Conservation (phyloP, 2,329 filamentous ascomycete genomes). For the Leptographium galeiforme region DNA sequence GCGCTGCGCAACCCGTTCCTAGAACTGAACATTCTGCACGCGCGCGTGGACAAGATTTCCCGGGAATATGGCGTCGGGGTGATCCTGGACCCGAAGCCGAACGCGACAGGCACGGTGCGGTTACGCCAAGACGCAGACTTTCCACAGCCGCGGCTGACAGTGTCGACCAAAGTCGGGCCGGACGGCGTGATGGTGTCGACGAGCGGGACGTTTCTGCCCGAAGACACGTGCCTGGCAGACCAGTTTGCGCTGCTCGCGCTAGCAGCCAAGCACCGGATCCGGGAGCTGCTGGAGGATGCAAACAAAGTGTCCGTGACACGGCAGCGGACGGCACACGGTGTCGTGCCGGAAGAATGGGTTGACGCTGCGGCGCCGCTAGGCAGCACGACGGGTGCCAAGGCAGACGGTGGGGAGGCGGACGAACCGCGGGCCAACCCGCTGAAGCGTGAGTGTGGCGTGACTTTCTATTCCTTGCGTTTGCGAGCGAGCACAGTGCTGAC, state of each 20-base stretch:
- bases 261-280: slow-evolving; percentile 65
- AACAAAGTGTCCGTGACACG: slow-evolving; percentile 56
- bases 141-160: slow-evolving; percentile 37
- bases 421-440: slow-evolving; percentile 40
- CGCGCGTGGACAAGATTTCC: slow-evolving; percentile 43
- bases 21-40: slow-evolving; percentile 46
- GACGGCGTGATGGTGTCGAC: slow-evolving; percentile 50
- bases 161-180: slow-evolving; percentile 40
- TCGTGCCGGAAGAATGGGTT: slow-evolving; percentile 62
- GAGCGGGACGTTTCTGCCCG: slow-evolving; percentile 56
- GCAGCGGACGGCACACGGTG: slow-evolving; percentile 65
- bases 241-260: slow-evolving; percentile 74
- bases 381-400: slow-evolving; percentile 17
- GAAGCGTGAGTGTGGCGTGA: slow-evolving; percentile 40
- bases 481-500: neutral
- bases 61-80: slow-evolving; percentile 42
- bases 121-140: slow-evolving; percentile 37
- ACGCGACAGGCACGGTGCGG: slow-evolving; percentile 27
- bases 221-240: slow-evolving; percentile 64
- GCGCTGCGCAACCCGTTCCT: slow-evolving; percentile 66
- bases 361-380: slow-evolving; percentile 48
- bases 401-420: slow-evolving; percentile 31
- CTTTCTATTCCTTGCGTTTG: slow-evolving; percentile 3
- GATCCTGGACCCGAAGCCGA: slow-evolving; percentile 40
- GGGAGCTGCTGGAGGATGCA: slow-evolving; percentile 66